Conservation (phyloP, 2,329 filamentous ascomycete species). For the Cyclaneusma minus region DNA sequence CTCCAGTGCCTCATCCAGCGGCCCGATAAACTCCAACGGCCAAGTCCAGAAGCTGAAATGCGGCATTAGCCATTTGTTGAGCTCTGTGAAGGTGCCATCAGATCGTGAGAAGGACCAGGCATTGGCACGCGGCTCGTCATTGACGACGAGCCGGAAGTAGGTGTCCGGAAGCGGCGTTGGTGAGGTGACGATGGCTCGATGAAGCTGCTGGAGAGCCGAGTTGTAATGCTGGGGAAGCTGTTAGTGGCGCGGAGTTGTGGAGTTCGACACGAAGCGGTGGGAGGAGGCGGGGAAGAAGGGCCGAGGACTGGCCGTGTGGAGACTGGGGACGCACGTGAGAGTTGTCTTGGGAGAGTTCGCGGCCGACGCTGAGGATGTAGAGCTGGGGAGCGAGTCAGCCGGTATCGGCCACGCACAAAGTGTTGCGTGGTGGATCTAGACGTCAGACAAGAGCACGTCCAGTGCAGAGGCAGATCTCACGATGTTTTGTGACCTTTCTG, state of each 20-base stretch:
- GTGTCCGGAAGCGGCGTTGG: slow-evolving; percentile 32
- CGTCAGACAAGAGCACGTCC: not conserved
- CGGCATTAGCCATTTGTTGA: slow-evolving; percentile 32
- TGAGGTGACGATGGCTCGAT: slow-evolving; percentile 34
- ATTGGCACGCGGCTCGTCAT: slow-evolving; percentile 29
- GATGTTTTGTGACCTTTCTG: too few species aligned
- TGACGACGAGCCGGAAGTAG: slow-evolving; percentile 34
- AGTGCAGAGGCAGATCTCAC: not conserved
- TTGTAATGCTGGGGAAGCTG: slow-evolving; percentile 23
- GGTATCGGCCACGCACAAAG: too few species aligned
- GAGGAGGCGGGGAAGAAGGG: too few species aligned
- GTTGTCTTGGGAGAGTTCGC: too few species aligned
- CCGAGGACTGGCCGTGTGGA: too few species aligned
- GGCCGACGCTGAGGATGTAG: too few species aligned
- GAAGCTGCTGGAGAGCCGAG: slow-evolving; percentile 36
- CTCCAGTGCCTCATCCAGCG: slow-evolving; percentile 22
- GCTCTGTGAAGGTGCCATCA: slow-evolving; percentile 20
- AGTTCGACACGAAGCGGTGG: too few species aligned
- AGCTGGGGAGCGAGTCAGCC: too few species aligned
- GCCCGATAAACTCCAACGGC: slow-evolving; percentile 32
- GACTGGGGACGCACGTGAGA: not conserved
- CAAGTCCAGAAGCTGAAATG: slow-evolving; percentile 41
- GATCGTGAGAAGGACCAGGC: slow-evolving; percentile 32
- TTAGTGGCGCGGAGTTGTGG: slow-evolving; percentile 8
- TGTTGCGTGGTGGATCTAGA: too few species aligned